These are phyloP conservation scores for Coemansia sp. DNA, from an alignment of 192 early-diverging fungal genomes.

Conservation along the genomic window DNA sequence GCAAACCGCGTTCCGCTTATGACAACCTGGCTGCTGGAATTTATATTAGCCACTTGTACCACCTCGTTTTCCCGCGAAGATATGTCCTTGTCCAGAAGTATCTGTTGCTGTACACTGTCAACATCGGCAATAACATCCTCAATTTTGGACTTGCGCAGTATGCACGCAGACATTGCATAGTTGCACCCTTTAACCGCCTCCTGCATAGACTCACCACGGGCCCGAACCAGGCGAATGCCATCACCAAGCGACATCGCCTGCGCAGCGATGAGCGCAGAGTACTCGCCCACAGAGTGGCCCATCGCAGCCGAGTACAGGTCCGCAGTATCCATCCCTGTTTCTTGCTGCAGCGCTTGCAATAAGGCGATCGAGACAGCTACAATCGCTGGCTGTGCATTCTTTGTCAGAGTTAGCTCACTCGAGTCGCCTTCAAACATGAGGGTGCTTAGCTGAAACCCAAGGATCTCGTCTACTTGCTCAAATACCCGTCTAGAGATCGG, in stretches of 20 bases:
- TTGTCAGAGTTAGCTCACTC: slow-evolving; percentile 61
- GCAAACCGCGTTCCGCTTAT: slow-evolving; percentile 86
- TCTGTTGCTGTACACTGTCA: slow-evolving; percentile 32
- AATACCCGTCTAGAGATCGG: slow-evolving; percentile 75
- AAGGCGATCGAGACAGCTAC: slow-evolving; percentile 87
- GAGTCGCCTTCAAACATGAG: slow-evolving; percentile 89
- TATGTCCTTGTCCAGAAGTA: slow-evolving; percentile 10
- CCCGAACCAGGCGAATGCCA: slow-evolving; percentile 80
- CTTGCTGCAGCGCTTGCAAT: slow-evolving; percentile 77
- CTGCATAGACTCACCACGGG: slow-evolving; percentile 89
- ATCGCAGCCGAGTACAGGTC: slow-evolving; percentile 76
- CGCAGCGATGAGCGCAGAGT: slow-evolving; percentile 73
- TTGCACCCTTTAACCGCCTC: slow-evolving; percentile 65
- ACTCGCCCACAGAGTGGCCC: slow-evolving; percentile 96
- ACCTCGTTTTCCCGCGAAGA: slow-evolving; percentile 40
- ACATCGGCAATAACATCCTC: slow-evolving; percentile 64
- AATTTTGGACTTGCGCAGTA: slow-evolving; percentile 71
- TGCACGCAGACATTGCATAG: slow-evolving; percentile 89
- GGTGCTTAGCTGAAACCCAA: slow-evolving; percentile 66
- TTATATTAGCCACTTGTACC: slow-evolving; percentile 87
- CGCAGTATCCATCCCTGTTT: slow-evolving; percentile 74
- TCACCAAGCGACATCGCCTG: slow-evolving; percentile 68
- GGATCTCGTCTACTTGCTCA: slow-evolving; percentile 87
- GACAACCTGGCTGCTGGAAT: slow-evolving; percentile 81
- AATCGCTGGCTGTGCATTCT: slow-evolving; percentile 91